A percentile compares a stretch with the other conserved stretches of the same genome.
phyloP scores from a whole-genome alignment of 2,329 filamentous ascomycete genomes.

The Fusarium keratoplasticum region DNA sequence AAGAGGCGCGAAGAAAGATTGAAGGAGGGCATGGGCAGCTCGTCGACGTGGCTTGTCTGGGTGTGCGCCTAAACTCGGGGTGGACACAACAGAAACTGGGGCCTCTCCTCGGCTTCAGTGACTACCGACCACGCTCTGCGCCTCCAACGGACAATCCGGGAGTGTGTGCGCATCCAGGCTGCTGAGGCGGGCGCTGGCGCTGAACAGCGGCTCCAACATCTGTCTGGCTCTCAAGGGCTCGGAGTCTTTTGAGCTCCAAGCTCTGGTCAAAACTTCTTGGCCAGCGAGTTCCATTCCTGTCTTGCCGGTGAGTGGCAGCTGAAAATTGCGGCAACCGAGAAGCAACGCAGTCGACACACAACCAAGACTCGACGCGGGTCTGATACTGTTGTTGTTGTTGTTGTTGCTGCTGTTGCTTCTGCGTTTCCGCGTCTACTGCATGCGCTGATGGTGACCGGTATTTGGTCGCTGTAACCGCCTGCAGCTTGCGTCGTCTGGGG shows the following conservation, averaged over 20 bases:
- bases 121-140: conserved; percentile 26
- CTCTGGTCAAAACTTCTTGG: conserved; percentile 18
- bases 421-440: background rate
- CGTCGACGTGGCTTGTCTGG: conserved; percentile 43
- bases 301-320: conserved; percentile 14
- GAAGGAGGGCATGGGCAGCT: conserved; percentile 35
- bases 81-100: conserved; percentile 31
- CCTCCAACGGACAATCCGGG: conserved; percentile 13
- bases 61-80: conserved; percentile 33
- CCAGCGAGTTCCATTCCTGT: conserved; percentile 20
- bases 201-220: conserved; percentile 30
- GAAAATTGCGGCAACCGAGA: background rate
- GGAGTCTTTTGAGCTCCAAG: background rate
- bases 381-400: background rate
- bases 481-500: background rate
- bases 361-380: background rate
- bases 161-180: conserved; percentile 38
- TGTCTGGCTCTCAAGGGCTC: conserved; percentile 5
- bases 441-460: background rate
- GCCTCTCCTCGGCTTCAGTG: conserved; percentile 33
- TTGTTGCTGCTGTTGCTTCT: background rate
- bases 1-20: conserved; percentile 42
- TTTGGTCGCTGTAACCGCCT: conserved; percentile 5
- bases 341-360: background rate
- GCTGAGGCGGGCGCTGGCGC: conserved; percentile 31